Evolutionary conservation across 2,329 filamentous ascomycete genomes (phyloP), one percentile per base, ranked within the genome.

Genomic region (Microdochium bolleyi): DNA sequence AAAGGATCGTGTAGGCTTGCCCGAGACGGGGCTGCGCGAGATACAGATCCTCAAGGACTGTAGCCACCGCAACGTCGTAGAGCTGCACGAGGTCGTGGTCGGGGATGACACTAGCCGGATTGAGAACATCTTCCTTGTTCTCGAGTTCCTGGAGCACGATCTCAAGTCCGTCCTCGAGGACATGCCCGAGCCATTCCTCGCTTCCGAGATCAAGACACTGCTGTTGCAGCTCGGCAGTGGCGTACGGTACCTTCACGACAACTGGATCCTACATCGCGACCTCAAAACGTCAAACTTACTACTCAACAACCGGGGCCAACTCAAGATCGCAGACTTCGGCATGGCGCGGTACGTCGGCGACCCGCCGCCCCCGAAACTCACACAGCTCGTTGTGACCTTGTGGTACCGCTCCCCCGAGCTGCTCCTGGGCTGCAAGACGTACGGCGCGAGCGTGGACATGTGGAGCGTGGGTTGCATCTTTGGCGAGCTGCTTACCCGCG

Each of bases 401-500:
- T 99, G 94, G 94, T 99, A 99, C 69, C 88, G 94, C 53, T 81
- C 89, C 1, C 94, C 94, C 0, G 94, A 97, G 70, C 80, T 97
- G 11, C 79, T 99, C 2, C 83, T 97, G 2, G 94, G 94, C 5
- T 76, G 88, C 0, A 80, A 81, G 34, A 79, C 77, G 16, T 99
- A 99, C 72, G 85, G 80, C 54, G 73, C 78, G 1, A 82, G 88
- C 55, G 78, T 97, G 61, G 94, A 97, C 71, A 88, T 97, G 79
- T 99, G 94, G 94, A 95, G 88, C 70, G 75, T 97, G 3, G 94
- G 94, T 13, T 97, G 94, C 71, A 91, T 99, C 64, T 95, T 99
- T 65, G 92, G 86, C 56, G 94, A 99, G 73, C 79, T 99, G 3
- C 76, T 97, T 21, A 85, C 83, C 34, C 87, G 89, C 57, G 85